Percentiles rank a stretch among this genome's conserved stretches.
Evolutionary conservation across 345 rosid genomes (phyloP).

Genomic region (Fremontodendron californicum): DNA sequence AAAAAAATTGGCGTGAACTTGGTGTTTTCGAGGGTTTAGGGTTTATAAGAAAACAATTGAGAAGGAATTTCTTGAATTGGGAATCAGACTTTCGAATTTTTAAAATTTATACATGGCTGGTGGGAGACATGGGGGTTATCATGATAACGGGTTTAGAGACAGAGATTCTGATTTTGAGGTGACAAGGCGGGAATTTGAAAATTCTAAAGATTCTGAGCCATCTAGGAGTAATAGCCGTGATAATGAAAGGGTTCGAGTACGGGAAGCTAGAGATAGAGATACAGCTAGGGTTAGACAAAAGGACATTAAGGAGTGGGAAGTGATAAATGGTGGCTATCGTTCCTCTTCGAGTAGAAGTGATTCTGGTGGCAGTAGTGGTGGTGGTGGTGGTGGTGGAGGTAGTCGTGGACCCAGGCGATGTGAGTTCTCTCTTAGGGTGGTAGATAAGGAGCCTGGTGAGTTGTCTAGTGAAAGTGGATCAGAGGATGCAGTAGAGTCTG

Average conservation of each 20-base stretch:
- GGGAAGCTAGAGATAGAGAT: constrained; percentile 34
- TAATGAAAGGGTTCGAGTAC: constrained; percentile 32
- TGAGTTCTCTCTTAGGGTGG: constrained; percentile 36
- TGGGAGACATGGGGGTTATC: constrained; percentile 72
- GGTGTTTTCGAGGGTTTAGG: constrained; percentile 24
- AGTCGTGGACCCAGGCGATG: constrained; percentile 37
- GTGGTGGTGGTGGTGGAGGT: constrained; percentile 38
- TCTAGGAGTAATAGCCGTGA: constrained; percentile 40
- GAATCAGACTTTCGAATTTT: constrained; percentile 1
- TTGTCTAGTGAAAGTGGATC: constrained; percentile 98
- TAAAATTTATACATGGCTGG: constrained; percentile 56
- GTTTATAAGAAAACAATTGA: constrained; percentile 9
- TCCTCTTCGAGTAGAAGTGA: constrained; percentile 60
- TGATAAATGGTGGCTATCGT: constrained; percentile 43
- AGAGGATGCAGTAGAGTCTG: constrained; percentile 66
- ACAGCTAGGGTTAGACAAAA: constrained; percentile 55
- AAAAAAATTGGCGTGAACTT: constrained; percentile 24
- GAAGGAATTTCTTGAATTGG: constrained; percentile 18
- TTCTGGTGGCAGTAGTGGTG: constrained; percentile 45
- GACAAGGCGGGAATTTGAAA: constrained; percentile 40
- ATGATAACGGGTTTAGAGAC: constrained; percentile 59
- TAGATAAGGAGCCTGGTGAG: constrained; percentile 97
- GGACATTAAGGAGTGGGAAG: constrained; percentile 70
- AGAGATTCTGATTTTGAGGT: constrained; percentile 52
- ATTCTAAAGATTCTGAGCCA: constrained; percentile 43